Evolutionary conservation across 1,139 yeast genomes (phyloP).

Genomic region (Kodamaea sp.): DNA sequence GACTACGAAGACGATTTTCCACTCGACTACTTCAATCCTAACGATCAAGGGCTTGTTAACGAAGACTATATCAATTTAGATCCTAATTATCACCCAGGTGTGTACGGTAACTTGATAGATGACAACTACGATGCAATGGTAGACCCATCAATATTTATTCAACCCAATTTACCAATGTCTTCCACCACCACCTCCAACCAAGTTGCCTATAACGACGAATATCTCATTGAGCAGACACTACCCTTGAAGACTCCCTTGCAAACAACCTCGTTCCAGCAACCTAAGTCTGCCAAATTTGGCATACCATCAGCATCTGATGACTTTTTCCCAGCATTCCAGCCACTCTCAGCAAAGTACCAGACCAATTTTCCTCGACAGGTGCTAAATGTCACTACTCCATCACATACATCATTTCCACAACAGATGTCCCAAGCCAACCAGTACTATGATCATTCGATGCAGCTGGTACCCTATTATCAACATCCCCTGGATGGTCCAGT

Average conservation of each 20-base stretch:
- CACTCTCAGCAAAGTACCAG: constrained; percentile 23
- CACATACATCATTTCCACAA: constrained; percentile 13
- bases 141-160: constrained; percentile 27
- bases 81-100: constrained; percentile 24
- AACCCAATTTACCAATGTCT: constrained; percentile 9
- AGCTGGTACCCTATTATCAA: constrained; percentile 9
- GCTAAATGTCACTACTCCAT: constrained; percentile 12
- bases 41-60: constrained; percentile 16
- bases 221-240: constrained; percentile 50
- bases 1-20: constrained; percentile 66
- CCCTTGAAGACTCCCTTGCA: constrained; percentile 24
- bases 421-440: constrained; percentile 15
- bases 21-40: constrained; percentile 54
- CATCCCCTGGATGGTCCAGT: constrained; percentile 9
- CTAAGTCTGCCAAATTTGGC: constrained; percentile 18
- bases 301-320: constrained; percentile 21
- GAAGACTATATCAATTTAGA: constrained; percentile 40
- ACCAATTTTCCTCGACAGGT: constrained; percentile 16
- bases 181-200: constrained; percentile 21
- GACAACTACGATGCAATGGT: constrained; percentile 31
- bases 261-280: constrained; percentile 15
- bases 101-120: constrained; percentile 18
- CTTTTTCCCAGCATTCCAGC: constrained; percentile 20
- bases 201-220: constrained; percentile 43
- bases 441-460: constrained; percentile 11